These are phyloP conservation scores for Phialophora macrospora DNA, from an alignment of 2,329 filamentous ascomycete genomes.

Conservation along the genomic window DNA sequence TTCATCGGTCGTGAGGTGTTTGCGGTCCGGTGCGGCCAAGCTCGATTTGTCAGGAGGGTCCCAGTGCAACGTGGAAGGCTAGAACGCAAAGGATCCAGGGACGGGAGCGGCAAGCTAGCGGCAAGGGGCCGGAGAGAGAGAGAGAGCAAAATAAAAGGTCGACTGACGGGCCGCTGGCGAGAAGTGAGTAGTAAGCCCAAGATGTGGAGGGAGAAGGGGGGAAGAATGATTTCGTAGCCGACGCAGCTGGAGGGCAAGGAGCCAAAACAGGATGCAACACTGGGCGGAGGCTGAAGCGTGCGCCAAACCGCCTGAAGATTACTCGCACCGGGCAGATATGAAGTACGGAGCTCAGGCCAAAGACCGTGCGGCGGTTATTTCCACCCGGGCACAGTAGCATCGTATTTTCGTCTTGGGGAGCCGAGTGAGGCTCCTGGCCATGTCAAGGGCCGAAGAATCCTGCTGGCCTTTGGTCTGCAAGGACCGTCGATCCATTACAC, in stretches of 20 bases:
- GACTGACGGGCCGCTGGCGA: not conserved
- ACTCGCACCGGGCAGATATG: not conserved
- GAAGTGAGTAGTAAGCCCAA: not conserved
- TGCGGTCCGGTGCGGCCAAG: not conserved
- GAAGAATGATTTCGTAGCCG: not conserved
- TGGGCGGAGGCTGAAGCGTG: not conserved
- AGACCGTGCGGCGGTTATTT: not conserved
- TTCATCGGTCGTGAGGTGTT: constrained; percentile 8
- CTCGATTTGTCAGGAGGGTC: constrained; percentile 9
- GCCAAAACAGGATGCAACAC: not conserved
- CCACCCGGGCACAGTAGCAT: not conserved
- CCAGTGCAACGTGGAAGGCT: not conserved
- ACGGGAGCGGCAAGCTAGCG: not conserved
- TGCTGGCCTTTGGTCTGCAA: not conserved
- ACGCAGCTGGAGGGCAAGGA: constrained; percentile 2
- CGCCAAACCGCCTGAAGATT: not conserved
- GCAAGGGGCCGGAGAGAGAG: not conserved
- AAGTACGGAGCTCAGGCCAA: not conserved
- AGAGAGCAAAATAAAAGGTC: not conserved
- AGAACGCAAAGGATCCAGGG: not conserved
- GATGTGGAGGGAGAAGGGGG: constrained; percentile 2
- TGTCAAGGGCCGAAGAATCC: not conserved
- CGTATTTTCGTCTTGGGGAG: not conserved
- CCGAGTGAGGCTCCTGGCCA: not conserved
- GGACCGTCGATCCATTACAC: not conserved